A percentile compares a stretch with the other conserved stretches of the same genome.
Evolutionary conservation across 257 asterid genomes (phyloP).

Genomic region (Solanum infundibuliforme): DNA sequence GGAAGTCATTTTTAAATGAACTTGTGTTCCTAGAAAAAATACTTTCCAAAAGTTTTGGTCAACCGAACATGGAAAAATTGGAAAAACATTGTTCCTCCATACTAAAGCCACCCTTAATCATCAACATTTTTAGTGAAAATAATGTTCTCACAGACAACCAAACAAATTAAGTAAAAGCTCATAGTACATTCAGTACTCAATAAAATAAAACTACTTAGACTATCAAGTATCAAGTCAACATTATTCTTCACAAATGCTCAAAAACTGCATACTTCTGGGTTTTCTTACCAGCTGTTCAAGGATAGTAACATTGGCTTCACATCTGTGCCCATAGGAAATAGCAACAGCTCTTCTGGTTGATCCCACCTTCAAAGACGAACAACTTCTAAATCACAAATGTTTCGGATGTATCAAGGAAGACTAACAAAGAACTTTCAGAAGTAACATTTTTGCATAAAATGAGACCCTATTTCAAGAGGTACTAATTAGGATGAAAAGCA

Average conservation of each 20-base stretch:
- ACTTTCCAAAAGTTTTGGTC: not conserved
- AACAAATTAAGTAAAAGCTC: not conserved
- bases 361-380: constrained; percentile 56
- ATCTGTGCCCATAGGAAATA: constrained; percentile 72
- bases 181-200: not conserved
- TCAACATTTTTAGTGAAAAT: not conserved
- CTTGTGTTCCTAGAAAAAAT: not conserved
- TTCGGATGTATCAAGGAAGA: not conserved
- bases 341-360: constrained; percentile 83
- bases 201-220: not conserved
- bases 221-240: not conserved
- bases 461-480: not conserved
- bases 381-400: constrained; percentile 11
- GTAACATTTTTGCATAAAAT: not conserved
- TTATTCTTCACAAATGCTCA: not conserved
- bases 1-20: not conserved
- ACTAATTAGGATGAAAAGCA: not conserved
- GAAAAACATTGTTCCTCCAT: not conserved
- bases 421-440: not conserved
- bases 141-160: not conserved
- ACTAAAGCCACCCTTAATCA: not conserved
- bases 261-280: not conserved
- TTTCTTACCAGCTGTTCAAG: constrained; percentile 69
- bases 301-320: constrained; percentile 59
- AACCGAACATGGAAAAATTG: not conserved